Conservation (phyloP, 2,329 filamentous ascomycete species). For the Pseudogymnoascus sp. region DNA sequence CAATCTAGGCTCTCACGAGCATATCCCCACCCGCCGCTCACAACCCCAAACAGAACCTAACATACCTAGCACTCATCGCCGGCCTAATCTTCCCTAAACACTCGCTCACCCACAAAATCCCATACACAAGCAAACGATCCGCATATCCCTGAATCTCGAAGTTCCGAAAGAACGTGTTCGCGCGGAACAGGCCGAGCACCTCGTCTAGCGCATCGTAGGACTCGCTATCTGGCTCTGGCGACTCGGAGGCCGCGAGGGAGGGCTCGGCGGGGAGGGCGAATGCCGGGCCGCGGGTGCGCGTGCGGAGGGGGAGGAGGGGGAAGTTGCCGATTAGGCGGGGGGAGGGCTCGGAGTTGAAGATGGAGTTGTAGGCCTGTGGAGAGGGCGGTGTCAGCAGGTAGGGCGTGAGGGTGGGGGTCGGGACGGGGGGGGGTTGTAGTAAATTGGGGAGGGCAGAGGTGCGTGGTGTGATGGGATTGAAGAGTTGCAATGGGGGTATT, state of each 20-base stretch:
- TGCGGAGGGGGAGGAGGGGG: constrained; percentile 86
- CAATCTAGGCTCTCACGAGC: background rate
- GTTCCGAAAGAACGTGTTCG: constrained; percentile 98
- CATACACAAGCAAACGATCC: constrained; percentile 90
- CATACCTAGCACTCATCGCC: constrained; percentile 53
- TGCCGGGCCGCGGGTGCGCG: constrained; percentile 89
- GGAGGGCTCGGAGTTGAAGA: constrained; percentile 79
- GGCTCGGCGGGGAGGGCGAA: constrained; percentile 60
- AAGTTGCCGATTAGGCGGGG: constrained; percentile 72
- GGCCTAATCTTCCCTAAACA: constrained; percentile 82
- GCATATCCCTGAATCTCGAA: constrained; percentile 97
- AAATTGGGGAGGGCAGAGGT: background rate
- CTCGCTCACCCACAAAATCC: constrained; percentile 90
- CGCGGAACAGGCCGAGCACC: constrained; percentile 83
- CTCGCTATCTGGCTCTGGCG: constrained; percentile 74
- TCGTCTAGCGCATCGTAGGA: constrained; percentile 97
- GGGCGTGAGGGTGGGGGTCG: background rate
- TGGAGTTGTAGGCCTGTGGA: constrained; percentile 85
- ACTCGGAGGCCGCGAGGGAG: constrained; percentile 36
- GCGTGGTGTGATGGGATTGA: background rate
- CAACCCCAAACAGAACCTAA: background rate
- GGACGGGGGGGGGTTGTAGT: background rate
- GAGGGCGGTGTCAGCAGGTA: background rate
- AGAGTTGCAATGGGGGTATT: background rate
- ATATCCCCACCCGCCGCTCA: background rate